Conservation (phyloP, 306 rosid species). For the apple (Malus domestica) region ASM211411v1 NC_041792.1:32226407-32226906, state of each 20-base stretch:
- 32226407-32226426: not conserved
- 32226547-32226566: not conserved
- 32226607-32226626: not conserved
- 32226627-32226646: constrained; percentile 33
- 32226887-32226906: not conserved
- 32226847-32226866: not conserved
- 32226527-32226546: constrained; percentile 69
- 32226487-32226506: constrained; percentile 90
- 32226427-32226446: not conserved
- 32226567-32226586: not conserved
- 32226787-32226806: not conserved
- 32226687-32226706: constrained; percentile 52
- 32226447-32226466: not conserved
- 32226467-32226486: constrained; percentile 88
- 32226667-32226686: constrained; percentile 73
- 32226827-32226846: not conserved
- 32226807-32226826: not conserved
- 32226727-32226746: not conserved
- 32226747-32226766: not conserved
- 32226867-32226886: not conserved
- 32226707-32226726: not conserved
- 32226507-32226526: constrained; percentile 91
- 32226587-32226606: not conserved
- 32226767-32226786: not conserved
- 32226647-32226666: constrained; percentile 77